A percentile compares a stretch with the other conserved stretches of the same genome.
Evolutionary conservation across 169 alveolate genomes (phyloP).

Genomic region (Plasmodium fragile): DNA sequence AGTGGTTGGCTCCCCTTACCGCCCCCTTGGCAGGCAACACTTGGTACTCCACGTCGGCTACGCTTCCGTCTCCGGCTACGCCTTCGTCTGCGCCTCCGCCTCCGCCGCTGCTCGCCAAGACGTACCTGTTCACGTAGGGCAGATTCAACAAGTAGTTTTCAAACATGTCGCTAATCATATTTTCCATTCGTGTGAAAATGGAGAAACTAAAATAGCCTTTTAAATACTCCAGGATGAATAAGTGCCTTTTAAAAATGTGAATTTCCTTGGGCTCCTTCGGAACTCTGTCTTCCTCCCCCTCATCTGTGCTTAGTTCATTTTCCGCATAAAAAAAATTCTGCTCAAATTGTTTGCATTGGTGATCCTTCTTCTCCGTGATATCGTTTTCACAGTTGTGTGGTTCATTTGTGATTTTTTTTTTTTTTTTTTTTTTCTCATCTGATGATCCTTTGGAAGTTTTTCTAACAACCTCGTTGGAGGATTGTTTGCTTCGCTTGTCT

Average conservation of each 20-base stretch:
- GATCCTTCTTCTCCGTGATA: background rate
- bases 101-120: background rate
- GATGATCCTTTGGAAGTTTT: background rate
- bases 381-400: background rate
- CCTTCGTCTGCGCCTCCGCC: background rate
- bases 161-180: slow-evolving; percentile 39
- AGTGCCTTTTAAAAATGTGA: slow-evolving; percentile 47
- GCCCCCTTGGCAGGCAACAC: background rate
- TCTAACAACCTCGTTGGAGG: background rate
- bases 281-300: slow-evolving; percentile 41
- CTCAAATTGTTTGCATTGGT: background rate
- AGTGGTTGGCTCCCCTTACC: background rate
- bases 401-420: background rate
- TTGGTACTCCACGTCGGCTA: background rate
- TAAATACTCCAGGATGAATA: slow-evolving; percentile 38
- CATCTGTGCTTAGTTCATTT: slow-evolving; percentile 35
- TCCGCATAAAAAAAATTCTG: slow-evolving; percentile 39
- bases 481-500: background rate
- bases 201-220: slow-evolving; percentile 28
- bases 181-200: slow-evolving; percentile 30
- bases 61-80: background rate
- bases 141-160: slow-evolving; percentile 44
- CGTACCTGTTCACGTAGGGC: slow-evolving; percentile 13
- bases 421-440: background rate
- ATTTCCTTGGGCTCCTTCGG: slow-evolving; percentile 12